Evolutionary conservation across 2,329 filamentous ascomycete species (phyloP), one percentile per base, ranked within the genome.

Genomic region (Iodosphaeria phyllophila): DNA sequence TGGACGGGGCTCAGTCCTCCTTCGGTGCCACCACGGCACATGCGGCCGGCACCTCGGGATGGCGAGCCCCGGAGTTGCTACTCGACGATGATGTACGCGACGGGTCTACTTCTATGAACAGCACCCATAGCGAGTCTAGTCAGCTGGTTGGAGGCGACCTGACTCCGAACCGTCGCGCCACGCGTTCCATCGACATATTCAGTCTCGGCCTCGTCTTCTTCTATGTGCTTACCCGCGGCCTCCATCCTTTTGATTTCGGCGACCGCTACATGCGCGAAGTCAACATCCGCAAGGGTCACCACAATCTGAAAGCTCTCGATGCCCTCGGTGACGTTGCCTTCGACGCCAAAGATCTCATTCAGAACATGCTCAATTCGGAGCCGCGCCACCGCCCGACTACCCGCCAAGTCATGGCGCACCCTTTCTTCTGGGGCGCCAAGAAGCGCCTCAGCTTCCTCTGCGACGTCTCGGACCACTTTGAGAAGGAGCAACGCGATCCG

Each of bases 141-240:
- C 54, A 61, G n/a, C 53, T 66, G 5, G 58, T 64, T 6, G 58
- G 56, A 20, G 56, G 67, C 8, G 64, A 68, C 11, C 54, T 69
- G 46, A 64, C 57, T 52, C 59, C 41, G 36, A 71, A 69, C 36
- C 74, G 83, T 30, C 77, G 89, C 25, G 86, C 91, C 5, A 98
- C 92, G 22, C 75, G 89, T 22, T 80, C 89, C 6, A 93, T 95
- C 32, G 89, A 98, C 44, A 92, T 98, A 14, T 98, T 98, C 54
- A 92, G 84, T 0, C 64, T 98, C 18, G 89, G 89, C 2, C 75
- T 92, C 26, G 83, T 98, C n/a, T 98, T 93, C 57, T 95, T 84
- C 54, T 98, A 93, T 46, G 84, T 95, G n/a, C 61, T 98, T 30
- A 93, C 86, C 2, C 78, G 83, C 32, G 89, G 89, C 10, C 69